Percentiles rank a stretch among this genome's conserved stretches.
Conservation (phyloP, 495 filamentous ascomycete species). For the Durotheca rogersii region DNA sequence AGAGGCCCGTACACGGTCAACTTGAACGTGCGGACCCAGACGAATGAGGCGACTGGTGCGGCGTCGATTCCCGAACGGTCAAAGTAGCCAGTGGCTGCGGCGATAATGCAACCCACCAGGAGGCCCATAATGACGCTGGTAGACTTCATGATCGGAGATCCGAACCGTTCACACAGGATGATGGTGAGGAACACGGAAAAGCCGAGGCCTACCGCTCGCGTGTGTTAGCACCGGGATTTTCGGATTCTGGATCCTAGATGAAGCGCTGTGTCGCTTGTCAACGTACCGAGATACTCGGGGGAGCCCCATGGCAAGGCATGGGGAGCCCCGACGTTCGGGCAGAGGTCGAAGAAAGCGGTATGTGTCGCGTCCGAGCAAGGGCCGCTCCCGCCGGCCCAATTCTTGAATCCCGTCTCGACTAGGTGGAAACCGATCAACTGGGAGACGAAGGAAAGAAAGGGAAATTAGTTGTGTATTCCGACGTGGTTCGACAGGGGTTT, state of each 20-base stretch:
- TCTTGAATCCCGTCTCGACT: constrained; percentile 73
- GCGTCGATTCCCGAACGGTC: constrained; percentile 65
- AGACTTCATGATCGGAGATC: constrained; percentile 65
- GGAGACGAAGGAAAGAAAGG: no score
- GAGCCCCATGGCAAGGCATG: constrained; percentile 86
- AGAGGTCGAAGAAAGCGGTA: constrained; percentile 59
- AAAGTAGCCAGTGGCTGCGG: constrained; percentile 82
- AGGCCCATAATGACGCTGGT: constrained; percentile 80
- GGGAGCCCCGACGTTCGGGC: constrained; percentile 71
- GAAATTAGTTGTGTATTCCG: no score
- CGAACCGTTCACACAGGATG: constrained; percentile 81
- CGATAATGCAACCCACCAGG: constrained; percentile 84
- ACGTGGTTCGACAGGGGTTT: constrained; percentile 14
- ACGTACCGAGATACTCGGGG: constrained; percentile 70
- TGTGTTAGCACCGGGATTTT: constrained; percentile 4
- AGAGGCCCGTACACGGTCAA: constrained; percentile 79
- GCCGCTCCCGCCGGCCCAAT: constrained; percentile 81
- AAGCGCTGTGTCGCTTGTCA: not conserved
- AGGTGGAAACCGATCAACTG: constrained; percentile 66
- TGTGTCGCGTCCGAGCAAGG: constrained; percentile 59
- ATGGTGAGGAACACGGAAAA: constrained; percentile 91
- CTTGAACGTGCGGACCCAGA: constrained; percentile 89
- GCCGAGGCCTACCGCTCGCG: constrained; percentile 58
- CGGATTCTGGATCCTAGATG: not conserved
- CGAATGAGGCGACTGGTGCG: constrained; percentile 75